Conservation (phyloP, 768 basidiomycete genomes). For the Suillus cothurnatus region DNA sequence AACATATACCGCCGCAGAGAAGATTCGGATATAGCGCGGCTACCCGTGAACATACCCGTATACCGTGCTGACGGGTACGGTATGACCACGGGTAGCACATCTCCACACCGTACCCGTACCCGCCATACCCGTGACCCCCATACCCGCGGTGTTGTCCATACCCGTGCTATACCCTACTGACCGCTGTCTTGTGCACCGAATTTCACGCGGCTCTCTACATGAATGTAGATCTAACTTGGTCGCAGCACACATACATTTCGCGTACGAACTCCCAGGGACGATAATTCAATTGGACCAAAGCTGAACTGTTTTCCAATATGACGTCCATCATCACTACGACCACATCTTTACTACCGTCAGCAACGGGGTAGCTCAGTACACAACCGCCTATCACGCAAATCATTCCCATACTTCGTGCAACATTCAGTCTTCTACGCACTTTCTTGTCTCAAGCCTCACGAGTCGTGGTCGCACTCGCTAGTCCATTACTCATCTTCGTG, state of each 20-base stretch:
- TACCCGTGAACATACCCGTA: too few relatives aligned
- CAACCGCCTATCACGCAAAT: constrained; percentile 28
- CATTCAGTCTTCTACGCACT: constrained; percentile 21
- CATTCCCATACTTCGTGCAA: constrained; percentile 22
- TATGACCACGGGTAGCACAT: too few relatives aligned
- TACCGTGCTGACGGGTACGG: too few relatives aligned
- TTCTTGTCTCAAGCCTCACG: constrained; percentile 8
- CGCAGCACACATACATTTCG: background rate
- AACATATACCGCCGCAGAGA: too few relatives aligned
- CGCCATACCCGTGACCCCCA: too few relatives aligned
- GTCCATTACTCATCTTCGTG: constrained; percentile 28
- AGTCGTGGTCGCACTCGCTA: constrained; percentile 15
- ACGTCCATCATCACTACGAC: background rate
- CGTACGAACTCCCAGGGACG: background rate
- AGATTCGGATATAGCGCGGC: too few relatives aligned
- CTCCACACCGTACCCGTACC: too few relatives aligned
- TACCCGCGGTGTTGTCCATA: too few relatives aligned
- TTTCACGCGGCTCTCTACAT: background rate
- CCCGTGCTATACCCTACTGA: too few relatives aligned
- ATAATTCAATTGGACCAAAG: background rate
- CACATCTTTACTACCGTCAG: background rate
- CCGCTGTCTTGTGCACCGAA: background rate
- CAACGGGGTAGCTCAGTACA: background rate
- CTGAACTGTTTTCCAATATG: constrained; percentile 1
- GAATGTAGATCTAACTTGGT: background rate